A percentile compares a stretch with the other conserved stretches of the same genome.
These are phyloP conservation scores for Barnettozyma botsteinii DNA, from an alignment of 805 yeast genomes.

Conservation along the genomic window DNA sequence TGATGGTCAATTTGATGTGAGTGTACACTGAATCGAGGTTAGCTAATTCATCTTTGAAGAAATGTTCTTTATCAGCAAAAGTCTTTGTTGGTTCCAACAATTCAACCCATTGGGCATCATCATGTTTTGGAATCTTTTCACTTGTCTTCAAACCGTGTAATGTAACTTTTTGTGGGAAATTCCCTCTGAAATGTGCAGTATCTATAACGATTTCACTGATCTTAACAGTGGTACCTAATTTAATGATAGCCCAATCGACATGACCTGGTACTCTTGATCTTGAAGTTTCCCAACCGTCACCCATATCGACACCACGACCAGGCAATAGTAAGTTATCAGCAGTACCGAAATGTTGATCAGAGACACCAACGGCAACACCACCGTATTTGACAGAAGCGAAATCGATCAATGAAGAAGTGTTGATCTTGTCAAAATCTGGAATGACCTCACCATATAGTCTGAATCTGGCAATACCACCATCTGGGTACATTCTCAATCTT, in stretches of 20 bases:
- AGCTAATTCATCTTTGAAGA: conserved; percentile 31
- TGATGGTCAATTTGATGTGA: conserved; percentile 74
- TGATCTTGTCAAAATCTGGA: conserved; percentile 51
- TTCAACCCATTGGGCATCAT: conserved; percentile 49
- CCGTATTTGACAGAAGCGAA: conserved; percentile 81
- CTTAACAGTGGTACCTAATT: conserved; percentile 61
- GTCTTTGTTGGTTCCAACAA: conserved; percentile 69
- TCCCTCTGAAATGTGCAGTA: conserved; percentile 92
- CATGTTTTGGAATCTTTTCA: conserved; percentile 35
- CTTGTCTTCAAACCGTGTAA: conserved; percentile 51
- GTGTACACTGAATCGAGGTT: conserved; percentile 37
- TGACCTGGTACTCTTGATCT: conserved; percentile 83
- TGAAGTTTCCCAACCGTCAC: conserved; percentile 97
- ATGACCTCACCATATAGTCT: conserved; percentile 80
- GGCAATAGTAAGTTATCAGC: conserved; percentile 87
- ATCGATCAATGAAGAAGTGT: conserved; percentile 41
- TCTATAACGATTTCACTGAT: conserved; percentile 65
- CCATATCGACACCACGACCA: conserved; percentile 94
- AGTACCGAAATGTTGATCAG: conserved; percentile 93
- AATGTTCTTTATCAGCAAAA: conserved; percentile 80
- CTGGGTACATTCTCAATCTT: conserved; percentile 89
- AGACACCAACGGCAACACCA: conserved; percentile 75
- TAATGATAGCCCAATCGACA: conserved; percentile 85
- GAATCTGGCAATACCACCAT: conserved; percentile 96
- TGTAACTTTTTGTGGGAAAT: conserved; percentile 78